phyloP scores from a whole-genome alignment of 805 yeast species.

The Saccharomyces mikatae region DNA sequence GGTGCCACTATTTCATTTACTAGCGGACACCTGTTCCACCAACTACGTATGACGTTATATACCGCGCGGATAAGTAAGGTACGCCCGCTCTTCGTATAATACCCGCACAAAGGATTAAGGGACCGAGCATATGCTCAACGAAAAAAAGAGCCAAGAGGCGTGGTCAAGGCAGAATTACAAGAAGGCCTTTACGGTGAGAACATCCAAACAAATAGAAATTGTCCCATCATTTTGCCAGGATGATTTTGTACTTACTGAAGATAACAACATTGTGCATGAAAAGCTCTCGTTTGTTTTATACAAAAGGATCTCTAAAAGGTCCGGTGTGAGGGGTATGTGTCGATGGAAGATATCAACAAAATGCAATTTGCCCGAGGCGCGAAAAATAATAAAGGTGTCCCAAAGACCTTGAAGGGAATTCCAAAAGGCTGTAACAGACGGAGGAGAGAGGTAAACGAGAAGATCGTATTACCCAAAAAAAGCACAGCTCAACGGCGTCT shows the following conservation, averaged over 20 bases:
- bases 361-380: not conserved
- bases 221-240: not conserved
- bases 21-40: not conserved
- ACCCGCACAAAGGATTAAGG: not conserved
- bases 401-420: not conserved
- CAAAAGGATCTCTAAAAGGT: not conserved
- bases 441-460: not conserved
- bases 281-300: not conserved
- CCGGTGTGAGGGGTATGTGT: not conserved
- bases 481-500: not conserved
- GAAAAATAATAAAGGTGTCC: not conserved
- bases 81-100: not conserved
- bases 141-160: not conserved
- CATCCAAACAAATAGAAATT: not conserved
- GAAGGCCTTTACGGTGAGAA: not conserved
- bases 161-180: not conserved
- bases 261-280: not conserved
- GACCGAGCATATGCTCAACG: not conserved
- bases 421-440: not conserved
- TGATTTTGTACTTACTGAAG: not conserved
- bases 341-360: not conserved
- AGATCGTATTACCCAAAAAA: not conserved
- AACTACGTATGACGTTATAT: not conserved
- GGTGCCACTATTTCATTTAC: not conserved
- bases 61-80: not conserved